Evolutionary conservation across 2,329 filamentous ascomycete species (phyloP).

Genomic region (Phaeosphaeriaceae sp.): DNA sequence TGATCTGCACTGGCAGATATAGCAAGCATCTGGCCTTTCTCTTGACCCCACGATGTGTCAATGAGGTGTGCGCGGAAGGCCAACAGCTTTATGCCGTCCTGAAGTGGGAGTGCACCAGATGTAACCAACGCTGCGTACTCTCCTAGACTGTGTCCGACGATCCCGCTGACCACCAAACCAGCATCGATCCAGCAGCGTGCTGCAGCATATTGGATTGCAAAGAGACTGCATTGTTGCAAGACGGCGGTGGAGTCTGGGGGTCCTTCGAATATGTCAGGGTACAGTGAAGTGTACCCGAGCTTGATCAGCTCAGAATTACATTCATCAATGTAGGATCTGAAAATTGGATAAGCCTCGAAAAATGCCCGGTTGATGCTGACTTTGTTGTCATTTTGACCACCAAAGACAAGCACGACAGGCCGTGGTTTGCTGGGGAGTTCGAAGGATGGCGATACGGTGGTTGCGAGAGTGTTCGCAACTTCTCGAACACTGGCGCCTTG

Average conservation of each 20-base stretch:
- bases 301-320: conserved; percentile 16
- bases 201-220: conserved; percentile 28
- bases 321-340: conserved; percentile 18
- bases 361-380: conserved; percentile 12
- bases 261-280: conserved; percentile 19
- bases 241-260: conserved; percentile 5
- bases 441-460: background rate
- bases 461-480: background rate
- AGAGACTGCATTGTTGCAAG: conserved; percentile 24
- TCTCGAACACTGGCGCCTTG: background rate
- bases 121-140: conserved; percentile 49
- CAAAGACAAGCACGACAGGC: conserved; percentile 20
- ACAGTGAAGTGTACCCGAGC: conserved; percentile 12
- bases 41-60: conserved; percentile 22
- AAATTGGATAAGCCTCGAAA: conserved; percentile 9
- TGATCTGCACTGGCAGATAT: conserved; percentile 7
- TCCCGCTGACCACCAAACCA: conserved; percentile 13
- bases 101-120: conserved; percentile 40
- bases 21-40: conserved; percentile 33
- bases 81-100: conserved; percentile 44
- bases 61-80: conserved; percentile 43
- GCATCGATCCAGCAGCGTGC: conserved; percentile 27
- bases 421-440: background rate
- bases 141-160: conserved; percentile 43
- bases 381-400: conserved; percentile 17